Percentiles rank a stretch among this genome's conserved stretches.
Conservation (phyloP, 1,284 basidiomycete species). For the Lignosus rhinocerotis region DNA sequence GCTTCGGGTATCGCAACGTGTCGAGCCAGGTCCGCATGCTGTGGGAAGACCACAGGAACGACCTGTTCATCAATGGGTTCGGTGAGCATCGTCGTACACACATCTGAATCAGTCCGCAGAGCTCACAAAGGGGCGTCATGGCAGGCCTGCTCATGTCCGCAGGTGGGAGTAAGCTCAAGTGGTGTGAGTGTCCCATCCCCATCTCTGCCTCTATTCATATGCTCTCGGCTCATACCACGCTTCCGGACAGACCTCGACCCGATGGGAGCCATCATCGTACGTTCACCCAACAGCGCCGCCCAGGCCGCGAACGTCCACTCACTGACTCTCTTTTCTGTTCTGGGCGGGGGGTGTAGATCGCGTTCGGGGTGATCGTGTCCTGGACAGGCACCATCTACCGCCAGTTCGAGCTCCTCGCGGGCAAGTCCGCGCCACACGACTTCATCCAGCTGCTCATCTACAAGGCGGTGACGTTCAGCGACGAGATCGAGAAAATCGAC, state of each 20-base stretch:
- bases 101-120: not conserved
- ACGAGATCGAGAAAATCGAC: conserved; percentile 86
- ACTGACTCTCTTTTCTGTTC: not conserved
- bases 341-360: conserved; percentile 54
- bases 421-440: conserved; percentile 88
- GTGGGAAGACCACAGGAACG: conserved; percentile 95
- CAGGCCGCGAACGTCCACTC: not conserved
- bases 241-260: conserved; percentile 69
- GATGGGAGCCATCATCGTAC: conserved; percentile 73
- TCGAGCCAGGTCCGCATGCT: conserved; percentile 92
- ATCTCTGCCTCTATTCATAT: not conserved
- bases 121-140: conserved; percentile 25
- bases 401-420: conserved; percentile 88
- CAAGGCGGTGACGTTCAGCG: conserved; percentile 87
- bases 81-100: conserved; percentile 43
- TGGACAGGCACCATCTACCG: conserved; percentile 79
- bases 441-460: conserved; percentile 92
- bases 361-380: conserved; percentile 75
- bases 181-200: conserved; percentile 59
- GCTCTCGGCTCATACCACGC: not conserved
- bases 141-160: conserved; percentile 87
- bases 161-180: conserved; percentile 83
- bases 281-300: conserved; percentile 25
- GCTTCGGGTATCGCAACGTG: conserved; percentile 72
- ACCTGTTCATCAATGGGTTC: conserved; percentile 81